Evolutionary conservation across 139 green algal genomes (phyloP), one percentile per base, ranked within the genome.

Genomic region (Parachlorella kessleri): DNA sequence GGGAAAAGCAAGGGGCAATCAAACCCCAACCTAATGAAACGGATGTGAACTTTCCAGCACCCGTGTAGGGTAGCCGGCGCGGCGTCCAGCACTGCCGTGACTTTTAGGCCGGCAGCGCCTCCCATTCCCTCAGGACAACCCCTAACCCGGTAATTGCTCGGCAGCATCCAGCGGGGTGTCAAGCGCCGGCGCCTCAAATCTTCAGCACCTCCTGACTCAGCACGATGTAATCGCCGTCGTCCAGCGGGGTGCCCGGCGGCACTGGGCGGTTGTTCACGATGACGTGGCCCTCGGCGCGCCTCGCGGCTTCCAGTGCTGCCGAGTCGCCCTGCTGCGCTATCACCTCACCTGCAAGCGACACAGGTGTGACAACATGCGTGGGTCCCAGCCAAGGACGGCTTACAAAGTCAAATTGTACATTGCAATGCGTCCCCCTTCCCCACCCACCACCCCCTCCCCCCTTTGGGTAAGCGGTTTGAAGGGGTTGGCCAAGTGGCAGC

Each of bases 181-280:
- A n/a, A n/a, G n/a, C n/a, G 55, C 55, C 70, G 68, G 32, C 37
- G 48, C 23, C 9, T 92, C 86, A 95, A 53, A 95, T 95, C 41
- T 86, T 83, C 9, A 96, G 54, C 1, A 87, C 79, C 21, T 95
- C 90, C 3, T 85, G 39, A 6, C 83, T 80, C 4, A 97, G 65
- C 41, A 97, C 92, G 23, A 98, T 78, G 36, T 93, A 90, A 79
- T 98, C 95, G 3, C 93, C 94, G 77, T 97, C 91, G 6, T 84
- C 72, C 35, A 98, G 80, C 21, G 88, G 68, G 18, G 92, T 96
- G 40, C 88, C 78, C 72, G 91, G 87, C 0, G 83, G 82, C 14
- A 98, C 93, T 54, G 96, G 78, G 18, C 80, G 71, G 80, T 96
- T 96, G 85, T 98, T 98, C 24, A 98, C 91, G 76, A 97, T 97